Conservation (phyloP, 306 rosid genomes). For the Rosa multiflora region DNA sequence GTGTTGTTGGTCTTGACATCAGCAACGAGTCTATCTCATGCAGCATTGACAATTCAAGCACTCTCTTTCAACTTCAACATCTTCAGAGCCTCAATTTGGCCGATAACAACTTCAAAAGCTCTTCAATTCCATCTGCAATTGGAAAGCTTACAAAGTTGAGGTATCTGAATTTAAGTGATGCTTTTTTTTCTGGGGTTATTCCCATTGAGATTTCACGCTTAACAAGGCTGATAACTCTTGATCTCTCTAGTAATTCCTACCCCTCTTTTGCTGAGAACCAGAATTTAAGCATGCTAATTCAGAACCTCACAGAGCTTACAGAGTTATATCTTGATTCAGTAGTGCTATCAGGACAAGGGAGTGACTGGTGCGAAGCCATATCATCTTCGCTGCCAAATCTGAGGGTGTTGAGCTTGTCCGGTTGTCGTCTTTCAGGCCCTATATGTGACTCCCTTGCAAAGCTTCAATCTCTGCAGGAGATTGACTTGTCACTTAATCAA, state of each 20-base stretch:
- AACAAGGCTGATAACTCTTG: neutral
- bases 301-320: neutral
- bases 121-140: too few relatives aligned
- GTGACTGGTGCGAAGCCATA: neutral
- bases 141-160: too few relatives aligned
- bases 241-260: neutral
- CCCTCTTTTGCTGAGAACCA: neutral
- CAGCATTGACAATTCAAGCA: too few relatives aligned
- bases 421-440: neutral
- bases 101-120: too few relatives aligned
- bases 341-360: neutral
- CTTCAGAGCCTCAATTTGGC: too few relatives aligned
- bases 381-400: neutral
- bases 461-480: neutral
- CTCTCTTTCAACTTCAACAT: too few relatives aligned
- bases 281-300: neutral
- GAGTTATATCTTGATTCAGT: neutral
- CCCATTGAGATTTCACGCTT: neutral
- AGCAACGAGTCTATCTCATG: too few relatives aligned
- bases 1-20: too few relatives aligned
- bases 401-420: neutral
- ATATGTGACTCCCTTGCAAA: neutral
- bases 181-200: too few relatives aligned
- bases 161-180: too few relatives aligned
- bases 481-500: too few relatives aligned